Percentiles rank a stretch among this genome's conserved stretches.
Conservation (phyloP, 257 asterid genomes). For the Capsicum baccatum region DNA sequence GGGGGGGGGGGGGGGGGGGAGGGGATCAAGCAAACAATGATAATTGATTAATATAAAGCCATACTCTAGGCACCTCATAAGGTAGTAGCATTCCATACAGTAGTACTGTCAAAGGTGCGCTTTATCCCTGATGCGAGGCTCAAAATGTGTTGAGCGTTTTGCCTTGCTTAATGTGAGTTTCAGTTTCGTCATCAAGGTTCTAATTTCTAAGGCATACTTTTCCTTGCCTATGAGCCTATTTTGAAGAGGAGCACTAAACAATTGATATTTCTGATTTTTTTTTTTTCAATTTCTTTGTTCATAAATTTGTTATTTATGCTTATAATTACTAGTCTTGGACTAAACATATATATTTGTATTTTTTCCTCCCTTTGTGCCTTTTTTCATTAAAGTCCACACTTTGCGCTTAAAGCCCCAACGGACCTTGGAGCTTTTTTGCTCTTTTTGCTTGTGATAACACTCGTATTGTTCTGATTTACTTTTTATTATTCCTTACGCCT, state of each 20-base stretch:
- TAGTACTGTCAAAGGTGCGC: neutral
- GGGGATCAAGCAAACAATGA: neutral
- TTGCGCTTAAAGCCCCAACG: neutral
- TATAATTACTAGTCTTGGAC: no score
- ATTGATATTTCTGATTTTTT: neutral
- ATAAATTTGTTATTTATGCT: neutral
- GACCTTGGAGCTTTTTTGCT: neutral
- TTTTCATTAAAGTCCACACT: neutral
- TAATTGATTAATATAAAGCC: neutral
- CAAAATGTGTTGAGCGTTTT: neutral
- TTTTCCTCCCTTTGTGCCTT: neutral
- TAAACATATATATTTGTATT: neutral
- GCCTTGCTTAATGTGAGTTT: no score
- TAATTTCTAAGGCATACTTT: neutral
- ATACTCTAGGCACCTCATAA: neutral
- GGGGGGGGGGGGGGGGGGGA: no score
- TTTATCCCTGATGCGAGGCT: neutral
- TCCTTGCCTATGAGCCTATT: neutral
- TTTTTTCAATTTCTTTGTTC: neutral
- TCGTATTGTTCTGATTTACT: no score
- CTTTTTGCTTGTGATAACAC: neutral
- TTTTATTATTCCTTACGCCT: no score
- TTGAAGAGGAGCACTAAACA: neutral
- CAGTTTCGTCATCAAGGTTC: neutral
- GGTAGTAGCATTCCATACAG: neutral